Conservation (phyloP, 2,329 filamentous ascomycete species). For the Ascochyta clinopodiicola region DNA sequence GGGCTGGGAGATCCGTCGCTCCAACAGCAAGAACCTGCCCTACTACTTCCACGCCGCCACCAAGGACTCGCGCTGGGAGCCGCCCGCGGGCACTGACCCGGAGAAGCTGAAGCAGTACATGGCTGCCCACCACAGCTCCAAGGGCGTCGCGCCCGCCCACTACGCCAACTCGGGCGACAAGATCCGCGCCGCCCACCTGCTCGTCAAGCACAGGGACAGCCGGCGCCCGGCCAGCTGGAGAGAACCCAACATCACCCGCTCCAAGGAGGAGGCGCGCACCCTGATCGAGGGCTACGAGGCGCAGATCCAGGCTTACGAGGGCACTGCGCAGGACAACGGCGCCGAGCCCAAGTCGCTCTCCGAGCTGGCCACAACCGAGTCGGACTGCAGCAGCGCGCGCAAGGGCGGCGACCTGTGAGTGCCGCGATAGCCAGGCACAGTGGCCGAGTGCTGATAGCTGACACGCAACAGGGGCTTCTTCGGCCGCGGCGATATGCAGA, state of each 20-base stretch:
- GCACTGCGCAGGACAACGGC: constrained; percentile 47
- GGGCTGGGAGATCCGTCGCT: constrained; percentile 95
- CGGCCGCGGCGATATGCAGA: constrained; percentile 94
- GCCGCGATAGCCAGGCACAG: background rate
- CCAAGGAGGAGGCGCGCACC: constrained; percentile 82
- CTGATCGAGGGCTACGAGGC: constrained; percentile 79
- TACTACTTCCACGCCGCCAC: constrained; percentile 95
- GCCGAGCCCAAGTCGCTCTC: constrained; percentile 62
- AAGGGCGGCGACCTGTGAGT: constrained; percentile 87
- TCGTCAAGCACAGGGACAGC: constrained; percentile 92
- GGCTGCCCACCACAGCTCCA: constrained; percentile 80
- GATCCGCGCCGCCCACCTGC: constrained; percentile 89
- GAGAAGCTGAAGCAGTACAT: constrained; percentile 95
- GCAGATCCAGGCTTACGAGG: constrained; percentile 72
- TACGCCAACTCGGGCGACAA: constrained; percentile 65
- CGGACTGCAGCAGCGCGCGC: constrained; percentile 92
- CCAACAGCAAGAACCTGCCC: constrained; percentile 96
- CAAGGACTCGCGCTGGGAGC: constrained; percentile 94
- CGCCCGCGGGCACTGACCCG: constrained; percentile 83
- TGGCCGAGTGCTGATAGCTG: constrained; percentile 7
- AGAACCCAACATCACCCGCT: constrained; percentile 84
- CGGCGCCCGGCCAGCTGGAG: constrained; percentile 92
- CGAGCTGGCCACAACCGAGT: constrained; percentile 86
- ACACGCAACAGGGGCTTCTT: constrained; percentile 75
- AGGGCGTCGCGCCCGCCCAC: constrained; percentile 52